Evolutionary conservation across 1,284 basidiomycete species (phyloP).

Genomic region (Earliella scabrosa): DNA sequence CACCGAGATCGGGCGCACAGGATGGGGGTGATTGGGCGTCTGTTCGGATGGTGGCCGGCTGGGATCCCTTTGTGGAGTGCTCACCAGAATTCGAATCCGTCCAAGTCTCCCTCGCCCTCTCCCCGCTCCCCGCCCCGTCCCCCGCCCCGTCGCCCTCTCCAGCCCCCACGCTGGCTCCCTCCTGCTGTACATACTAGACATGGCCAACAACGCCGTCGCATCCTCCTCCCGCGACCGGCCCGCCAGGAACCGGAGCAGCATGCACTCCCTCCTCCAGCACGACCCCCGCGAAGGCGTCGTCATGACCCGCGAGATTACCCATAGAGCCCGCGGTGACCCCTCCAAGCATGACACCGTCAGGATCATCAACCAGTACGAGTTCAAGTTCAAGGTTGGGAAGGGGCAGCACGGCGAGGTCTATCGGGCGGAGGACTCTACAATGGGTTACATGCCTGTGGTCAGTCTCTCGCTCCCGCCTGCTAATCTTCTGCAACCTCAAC

Average conservation of each 20-base stretch:
- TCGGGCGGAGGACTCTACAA: slow-evolving; percentile 63
- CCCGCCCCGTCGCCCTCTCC: neutral
- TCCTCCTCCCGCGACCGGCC: slow-evolving; percentile 23
- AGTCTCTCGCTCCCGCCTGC: slow-evolving; percentile 25
- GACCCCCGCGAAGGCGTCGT: slow-evolving; percentile 46
- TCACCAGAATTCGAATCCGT: slow-evolving; percentile 10
- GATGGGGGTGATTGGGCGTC: slow-evolving; percentile 16
- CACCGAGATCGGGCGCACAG: too few species aligned
- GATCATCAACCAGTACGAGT: slow-evolving; percentile 83
- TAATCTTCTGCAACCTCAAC: neutral
- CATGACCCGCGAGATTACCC: slow-evolving; percentile 57
- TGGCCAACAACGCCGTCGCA: slow-evolving; percentile 25
- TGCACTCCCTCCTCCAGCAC: slow-evolving; percentile 20
- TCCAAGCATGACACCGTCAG: slow-evolving; percentile 25
- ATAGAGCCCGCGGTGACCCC: slow-evolving; percentile 1
- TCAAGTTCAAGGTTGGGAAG: slow-evolving; percentile 70
- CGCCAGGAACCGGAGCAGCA: slow-evolving; percentile 19
- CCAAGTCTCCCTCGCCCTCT: slow-evolving; percentile 3
- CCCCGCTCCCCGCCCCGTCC: slow-evolving; percentile 3
- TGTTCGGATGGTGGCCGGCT: slow-evolving; percentile 8
- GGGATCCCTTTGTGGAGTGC: slow-evolving; percentile 15
- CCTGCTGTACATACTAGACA: slow-evolving; percentile 28
- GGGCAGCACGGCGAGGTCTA: slow-evolving; percentile 87
- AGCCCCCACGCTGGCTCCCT: slow-evolving; percentile 8
- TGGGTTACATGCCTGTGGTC: slow-evolving; percentile 43